Evolutionary conservation across 2,329 filamentous ascomycete species (phyloP).

Genomic region (Fusarium azukiicola): DNA sequence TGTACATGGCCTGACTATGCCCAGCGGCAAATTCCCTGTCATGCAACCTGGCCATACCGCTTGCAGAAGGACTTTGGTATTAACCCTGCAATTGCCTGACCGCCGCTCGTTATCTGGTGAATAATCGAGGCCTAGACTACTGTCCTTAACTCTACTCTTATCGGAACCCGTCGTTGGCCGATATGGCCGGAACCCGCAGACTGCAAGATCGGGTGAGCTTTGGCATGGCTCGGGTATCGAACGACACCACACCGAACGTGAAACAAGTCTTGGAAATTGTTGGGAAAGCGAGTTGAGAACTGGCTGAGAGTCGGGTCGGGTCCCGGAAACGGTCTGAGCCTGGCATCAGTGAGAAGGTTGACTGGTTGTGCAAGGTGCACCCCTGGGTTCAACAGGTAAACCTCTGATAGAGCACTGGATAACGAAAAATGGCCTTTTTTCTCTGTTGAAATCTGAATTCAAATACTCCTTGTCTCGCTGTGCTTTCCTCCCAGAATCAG

Average conservation of each 20-base stretch:
- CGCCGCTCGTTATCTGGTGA: not conserved
- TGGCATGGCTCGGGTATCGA: not conserved
- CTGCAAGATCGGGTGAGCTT: not conserved
- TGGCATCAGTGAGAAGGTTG: not conserved
- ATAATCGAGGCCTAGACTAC: not conserved
- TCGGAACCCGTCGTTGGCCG: slow-evolving; percentile 27
- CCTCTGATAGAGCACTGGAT: not conserved
- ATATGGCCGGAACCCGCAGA: slow-evolving; percentile 28
- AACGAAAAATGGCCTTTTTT: not conserved
- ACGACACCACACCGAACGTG: not conserved
- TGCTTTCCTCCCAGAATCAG: not conserved
- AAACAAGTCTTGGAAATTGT: not conserved
- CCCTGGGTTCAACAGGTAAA: not conserved
- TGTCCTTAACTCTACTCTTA: not conserved
- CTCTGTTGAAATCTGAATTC: not conserved
- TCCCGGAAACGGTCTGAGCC: slow-evolving; percentile 20
- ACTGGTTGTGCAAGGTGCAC: not conserved
- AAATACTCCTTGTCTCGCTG: not conserved
- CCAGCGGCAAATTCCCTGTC: not conserved
- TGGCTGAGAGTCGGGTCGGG: slow-evolving; percentile 17
- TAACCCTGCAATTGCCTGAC: not conserved
- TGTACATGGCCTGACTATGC: slow-evolving; percentile 17
- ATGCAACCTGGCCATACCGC: not conserved
- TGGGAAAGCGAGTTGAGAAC: not conserved
- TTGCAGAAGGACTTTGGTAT: not conserved